Evolutionary conservation across 1,284 basidiomycete species (phyloP).

Genomic region (Schizophyllum amplum): DNA sequence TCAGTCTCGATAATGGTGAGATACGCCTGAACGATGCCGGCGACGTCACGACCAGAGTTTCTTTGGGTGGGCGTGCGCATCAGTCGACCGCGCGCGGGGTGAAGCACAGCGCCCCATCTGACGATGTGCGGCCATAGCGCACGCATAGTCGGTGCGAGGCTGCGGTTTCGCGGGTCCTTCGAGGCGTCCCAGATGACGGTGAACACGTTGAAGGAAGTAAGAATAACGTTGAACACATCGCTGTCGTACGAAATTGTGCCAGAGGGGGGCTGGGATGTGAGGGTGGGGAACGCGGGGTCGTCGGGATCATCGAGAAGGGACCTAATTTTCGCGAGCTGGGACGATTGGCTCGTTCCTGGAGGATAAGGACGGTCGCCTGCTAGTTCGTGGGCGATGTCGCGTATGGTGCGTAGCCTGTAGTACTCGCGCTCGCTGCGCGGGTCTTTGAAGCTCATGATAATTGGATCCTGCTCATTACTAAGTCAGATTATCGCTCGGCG

Average conservation of each 20-base stretch:
- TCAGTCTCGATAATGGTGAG: not conserved
- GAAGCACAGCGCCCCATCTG: not conserved
- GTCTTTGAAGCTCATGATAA: too few relatives aligned
- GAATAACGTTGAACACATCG: not conserved
- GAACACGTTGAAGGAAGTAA: not conserved
- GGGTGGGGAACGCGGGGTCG: not conserved
- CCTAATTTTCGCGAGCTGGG: not conserved
- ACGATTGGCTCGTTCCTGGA: not conserved
- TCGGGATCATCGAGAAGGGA: not conserved
- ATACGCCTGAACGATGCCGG: not conserved
- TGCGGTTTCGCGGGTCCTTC: not conserved
- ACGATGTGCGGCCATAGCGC: not conserved
- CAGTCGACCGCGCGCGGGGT: not conserved
- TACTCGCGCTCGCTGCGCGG: not conserved
- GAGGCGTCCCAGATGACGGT: not conserved
- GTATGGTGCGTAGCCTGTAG: not conserved
- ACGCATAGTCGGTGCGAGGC: not conserved
- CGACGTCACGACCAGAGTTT: not conserved
- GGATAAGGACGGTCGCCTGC: not conserved
- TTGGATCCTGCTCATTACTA: too few relatives aligned
- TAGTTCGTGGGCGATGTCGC: not conserved
- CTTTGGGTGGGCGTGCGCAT: not conserved
- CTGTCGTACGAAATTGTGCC: not conserved
- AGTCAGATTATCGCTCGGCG: too few relatives aligned
- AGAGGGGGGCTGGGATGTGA: not conserved